A percentile compares a stretch with the other conserved stretches of the same genome.
Evolutionary conservation across 1,284 basidiomycete species (phyloP).

Genomic region (Leccinum fallax): DNA sequence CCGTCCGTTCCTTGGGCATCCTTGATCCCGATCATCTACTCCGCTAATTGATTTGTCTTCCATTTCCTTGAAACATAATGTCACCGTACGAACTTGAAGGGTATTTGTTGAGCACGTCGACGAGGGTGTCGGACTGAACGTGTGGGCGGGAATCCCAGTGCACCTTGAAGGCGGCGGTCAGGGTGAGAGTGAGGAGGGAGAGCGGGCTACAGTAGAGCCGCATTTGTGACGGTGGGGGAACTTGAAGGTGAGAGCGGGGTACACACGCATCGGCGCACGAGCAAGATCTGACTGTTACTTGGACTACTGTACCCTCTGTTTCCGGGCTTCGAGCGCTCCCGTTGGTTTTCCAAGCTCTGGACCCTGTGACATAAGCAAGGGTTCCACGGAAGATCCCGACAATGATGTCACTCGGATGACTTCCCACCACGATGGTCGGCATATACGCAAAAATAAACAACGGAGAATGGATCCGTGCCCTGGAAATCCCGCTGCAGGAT

Average conservation of each 20-base stretch:
- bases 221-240: slow-evolving; percentile 30
- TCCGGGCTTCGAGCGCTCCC: too few species aligned
- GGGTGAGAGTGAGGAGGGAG: slow-evolving; percentile 33
- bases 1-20: slow-evolving; percentile 79
- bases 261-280: too few species aligned
- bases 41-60: slow-evolving; percentile 42
- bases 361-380: too few species aligned
- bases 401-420: too few species aligned
- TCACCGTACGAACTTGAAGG: slow-evolving; percentile 62
- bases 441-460: too few species aligned
- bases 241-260: background rate
- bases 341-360: too few species aligned
- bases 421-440: too few species aligned
- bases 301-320: too few species aligned
- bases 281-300: too few species aligned
- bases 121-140: slow-evolving; percentile 50
- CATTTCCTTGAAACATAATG: slow-evolving; percentile 69
- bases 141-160: slow-evolving; percentile 28
- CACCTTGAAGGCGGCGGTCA: slow-evolving; percentile 32
- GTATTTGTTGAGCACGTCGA: slow-evolving; percentile 78
- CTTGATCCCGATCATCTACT: slow-evolving; percentile 87
- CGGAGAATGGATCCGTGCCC: too few species aligned
- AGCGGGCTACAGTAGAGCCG: slow-evolving; percentile 40
- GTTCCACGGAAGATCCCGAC: too few species aligned
- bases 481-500: background rate